These are phyloP conservation scores for Tricholoma sp. DNA, from an alignment of 768 basidiomycete genomes.

Conservation along the genomic window DNA sequence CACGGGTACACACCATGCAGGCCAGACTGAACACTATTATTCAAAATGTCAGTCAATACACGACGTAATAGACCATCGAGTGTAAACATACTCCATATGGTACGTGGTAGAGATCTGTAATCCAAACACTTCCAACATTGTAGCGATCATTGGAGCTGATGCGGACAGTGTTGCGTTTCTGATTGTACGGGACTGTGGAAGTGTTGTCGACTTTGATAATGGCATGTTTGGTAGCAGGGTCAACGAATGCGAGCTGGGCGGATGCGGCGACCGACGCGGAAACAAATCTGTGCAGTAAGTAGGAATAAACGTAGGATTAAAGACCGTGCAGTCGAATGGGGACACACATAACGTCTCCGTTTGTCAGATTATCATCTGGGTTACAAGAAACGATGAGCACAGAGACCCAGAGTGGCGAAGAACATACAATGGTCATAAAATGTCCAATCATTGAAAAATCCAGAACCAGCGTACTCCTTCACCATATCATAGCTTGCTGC, in stretches of 20 bases:
- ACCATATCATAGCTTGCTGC: constrained; percentile 41
- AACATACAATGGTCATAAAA: constrained; percentile 50
- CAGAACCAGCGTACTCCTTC: constrained; percentile 52
- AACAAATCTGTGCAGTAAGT: constrained; percentile 36
- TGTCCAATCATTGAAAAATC: constrained; percentile 65
- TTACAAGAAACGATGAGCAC: neutral
- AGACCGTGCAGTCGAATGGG: neutral
- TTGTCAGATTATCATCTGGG: constrained; percentile 65
- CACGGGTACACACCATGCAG: constrained; percentile 40
- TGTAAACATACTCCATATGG: constrained; percentile 50
- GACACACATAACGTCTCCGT: constrained; percentile 52
- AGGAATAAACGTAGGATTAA: neutral
- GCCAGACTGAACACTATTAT: constrained; percentile 65
- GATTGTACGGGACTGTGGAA: constrained; percentile 40
- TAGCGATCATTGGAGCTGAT: constrained; percentile 53
- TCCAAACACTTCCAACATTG: constrained; percentile 57
- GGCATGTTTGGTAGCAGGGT: constrained; percentile 59
- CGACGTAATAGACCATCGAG: neutral
- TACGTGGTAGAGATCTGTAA: constrained; percentile 59
- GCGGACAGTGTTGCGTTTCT: constrained; percentile 67
- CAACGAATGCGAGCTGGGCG: constrained; percentile 55
- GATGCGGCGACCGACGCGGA: constrained; percentile 41
- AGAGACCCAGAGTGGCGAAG: neutral
- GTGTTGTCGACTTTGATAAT: constrained; percentile 77
- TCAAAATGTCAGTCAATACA: neutral